Evolutionary conservation across 2,329 filamentous ascomycete species (phyloP), one percentile per base, ranked within the genome.

Genomic region (Colletotrichum magnum): DNA sequence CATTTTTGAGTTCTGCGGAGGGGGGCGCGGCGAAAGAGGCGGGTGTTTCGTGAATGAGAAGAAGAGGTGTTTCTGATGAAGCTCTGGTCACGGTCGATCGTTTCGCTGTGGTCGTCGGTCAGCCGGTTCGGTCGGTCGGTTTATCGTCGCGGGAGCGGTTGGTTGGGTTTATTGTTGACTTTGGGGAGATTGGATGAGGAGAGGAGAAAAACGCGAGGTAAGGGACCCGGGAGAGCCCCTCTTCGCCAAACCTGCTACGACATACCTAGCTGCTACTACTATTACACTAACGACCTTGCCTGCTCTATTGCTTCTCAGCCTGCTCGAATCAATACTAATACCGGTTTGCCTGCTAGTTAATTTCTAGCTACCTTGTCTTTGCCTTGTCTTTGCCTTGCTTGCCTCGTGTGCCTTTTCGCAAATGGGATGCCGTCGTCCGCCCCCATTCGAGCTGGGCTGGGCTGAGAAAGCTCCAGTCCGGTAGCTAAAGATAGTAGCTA

Each of bases 1-100:
- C 69, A 71, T 71, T 65, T 56, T 61, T 57, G 50, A 51, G 65
- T 64, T 45, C 51, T 65, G 61, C 41, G 50, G 54, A 24, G 32
- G 50, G 54, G 32, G 28, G 61, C 28, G 58, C 10, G 13, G 43
- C 52, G 32, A 45, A 41, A 32, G 41, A n/a, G 39, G 24, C 24
- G 13, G 28, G 48, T 32, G 64, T 52, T 24, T 58, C 24, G 62
- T 64, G 36, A 24, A 26, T 24, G 21, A 24, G 26, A 32, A 6
- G 51, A 32, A 28, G 5, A 39, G 16, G 52, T 10, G 51, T 28
- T 53, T 15, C 5, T 43, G 28, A 63, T 16, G 21, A 43, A 58
- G 41, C 41, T 43, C 16, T n/a, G 13, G 50, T n/a, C 21, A 26
- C 26, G 50, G 12, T 58, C 18, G 21, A n/a, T 24, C 10, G 18